A percentile compares a stretch with the other conserved stretches of the same genome.
phyloP scores from a whole-genome alignment of 331 rosid species.

The Prunus yedoensis region DNA sequence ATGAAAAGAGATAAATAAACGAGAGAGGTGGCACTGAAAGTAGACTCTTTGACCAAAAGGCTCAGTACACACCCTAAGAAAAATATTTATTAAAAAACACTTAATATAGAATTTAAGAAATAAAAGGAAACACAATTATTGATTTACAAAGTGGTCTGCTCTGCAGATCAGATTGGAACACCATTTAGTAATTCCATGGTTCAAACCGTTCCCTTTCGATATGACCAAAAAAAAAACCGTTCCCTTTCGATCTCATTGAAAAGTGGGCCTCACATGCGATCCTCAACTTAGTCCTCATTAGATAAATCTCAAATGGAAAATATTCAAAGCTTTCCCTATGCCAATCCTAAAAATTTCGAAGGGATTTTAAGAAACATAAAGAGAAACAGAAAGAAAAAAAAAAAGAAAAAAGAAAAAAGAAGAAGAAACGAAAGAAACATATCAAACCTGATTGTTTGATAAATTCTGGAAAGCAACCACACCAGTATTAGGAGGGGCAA shows the following conservation, averaged over 20 bases:
- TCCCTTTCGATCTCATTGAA: neutral
- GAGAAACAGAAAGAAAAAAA: neutral
- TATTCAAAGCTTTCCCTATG: neutral
- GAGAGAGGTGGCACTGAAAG: neutral
- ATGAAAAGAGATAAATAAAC: neutral
- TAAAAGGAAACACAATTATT: neutral
- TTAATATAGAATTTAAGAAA: neutral
- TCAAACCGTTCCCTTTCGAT: too few species aligned
- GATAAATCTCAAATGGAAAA: neutral
- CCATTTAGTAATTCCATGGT: too few species aligned
- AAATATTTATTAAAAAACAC: neutral
- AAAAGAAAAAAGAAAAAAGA: neutral
- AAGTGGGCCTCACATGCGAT: neutral
- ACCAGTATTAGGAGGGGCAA: conserved; percentile 90
- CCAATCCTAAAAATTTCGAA: neutral
- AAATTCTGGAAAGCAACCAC: conserved; percentile 85
- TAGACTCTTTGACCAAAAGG: neutral
- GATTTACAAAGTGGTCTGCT: neutral
- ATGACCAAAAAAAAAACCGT: too few species aligned
- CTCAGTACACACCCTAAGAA: neutral
- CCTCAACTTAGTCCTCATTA: neutral
- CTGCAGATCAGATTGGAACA: too few species aligned
- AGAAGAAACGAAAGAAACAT: neutral
- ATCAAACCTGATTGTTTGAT: conserved; percentile 72
- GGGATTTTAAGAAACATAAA: neutral